Conservation (phyloP, 73 alveolate species). For the Symbiodinium natans region DNA sequence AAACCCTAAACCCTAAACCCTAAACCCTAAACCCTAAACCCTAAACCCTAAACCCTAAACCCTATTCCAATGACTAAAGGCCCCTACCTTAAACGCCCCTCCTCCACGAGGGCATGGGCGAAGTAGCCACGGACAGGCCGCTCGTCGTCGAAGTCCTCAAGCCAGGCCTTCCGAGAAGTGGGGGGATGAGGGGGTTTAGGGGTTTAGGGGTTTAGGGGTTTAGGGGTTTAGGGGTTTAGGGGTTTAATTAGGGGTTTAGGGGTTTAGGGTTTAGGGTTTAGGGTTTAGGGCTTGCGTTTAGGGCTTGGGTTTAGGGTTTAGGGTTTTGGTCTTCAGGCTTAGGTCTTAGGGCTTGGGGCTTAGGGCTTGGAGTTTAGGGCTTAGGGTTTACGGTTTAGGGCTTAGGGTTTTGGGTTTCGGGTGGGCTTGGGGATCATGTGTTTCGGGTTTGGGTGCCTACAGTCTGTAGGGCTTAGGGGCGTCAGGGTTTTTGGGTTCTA, state of each 20-base stretch:
- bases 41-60: not conserved
- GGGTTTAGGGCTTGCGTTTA: not conserved
- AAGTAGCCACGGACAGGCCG: not conserved
- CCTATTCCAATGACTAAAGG: not conserved
- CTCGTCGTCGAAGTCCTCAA: not conserved
- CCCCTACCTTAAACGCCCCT: not conserved
- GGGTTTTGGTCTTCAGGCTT: no score
- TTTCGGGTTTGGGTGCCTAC: no score
- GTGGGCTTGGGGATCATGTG: no score
- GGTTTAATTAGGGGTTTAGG: no score
- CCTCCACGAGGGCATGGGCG: slow-evolving; percentile 12
- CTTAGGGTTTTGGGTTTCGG: not conserved
- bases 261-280: not conserved
- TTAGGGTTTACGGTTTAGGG: no score
- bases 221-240: not conserved
- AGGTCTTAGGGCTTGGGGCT: no score
- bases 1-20: not conserved
- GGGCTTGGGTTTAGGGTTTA: not conserved
- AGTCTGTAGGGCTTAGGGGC: no score
- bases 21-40: not conserved
- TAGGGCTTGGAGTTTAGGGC: no score
- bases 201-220: not conserved
- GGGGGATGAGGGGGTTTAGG: not conserved
- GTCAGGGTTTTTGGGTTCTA: no score
- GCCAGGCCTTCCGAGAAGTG: not conserved